These are phyloP conservation scores for Rhinocladiella similis DNA, from an alignment of 2,329 filamentous ascomycete species.

Conservation along the genomic window DNA sequence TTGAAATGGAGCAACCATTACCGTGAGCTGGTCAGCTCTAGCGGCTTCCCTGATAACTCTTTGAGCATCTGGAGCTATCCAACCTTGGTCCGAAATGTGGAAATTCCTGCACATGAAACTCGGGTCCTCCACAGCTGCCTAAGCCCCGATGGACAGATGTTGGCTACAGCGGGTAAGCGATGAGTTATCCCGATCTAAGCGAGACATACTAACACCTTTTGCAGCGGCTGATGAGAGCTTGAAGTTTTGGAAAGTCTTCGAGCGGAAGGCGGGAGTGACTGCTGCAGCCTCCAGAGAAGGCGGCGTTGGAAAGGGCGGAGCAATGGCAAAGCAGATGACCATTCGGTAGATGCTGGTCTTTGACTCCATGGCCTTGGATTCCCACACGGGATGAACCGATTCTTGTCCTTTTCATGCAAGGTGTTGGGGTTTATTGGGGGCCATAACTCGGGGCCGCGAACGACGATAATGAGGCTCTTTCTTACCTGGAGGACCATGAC, in stretches of 20 bases:
- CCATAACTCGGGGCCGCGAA: conserved; percentile 1
- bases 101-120: conserved; percentile 97
- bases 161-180: conserved; percentile 78
- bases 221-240: conserved; percentile 88
- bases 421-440: conserved; percentile 11
- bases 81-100: conserved; percentile 91
- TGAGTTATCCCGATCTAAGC: background rate
- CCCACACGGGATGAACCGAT: background rate
- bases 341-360: conserved; percentile 62
- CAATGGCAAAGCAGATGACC: conserved; percentile 93
- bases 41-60: conserved; percentile 98
- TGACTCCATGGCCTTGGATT: background rate
- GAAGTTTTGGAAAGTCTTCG: conserved; percentile 99
- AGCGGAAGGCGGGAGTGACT: conserved; percentile 85
- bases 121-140: conserved; percentile 94
- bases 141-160: conserved; percentile 96
- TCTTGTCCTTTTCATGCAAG: conserved; percentile 12
- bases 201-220: conserved; percentile 26
- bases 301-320: conserved; percentile 73
- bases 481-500: background rate
- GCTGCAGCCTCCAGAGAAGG: conserved; percentile 63
- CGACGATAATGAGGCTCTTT: conserved; percentile 16
- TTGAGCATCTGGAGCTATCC: conserved; percentile 99
- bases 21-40: conserved; percentile 96
- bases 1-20: conserved; percentile 96